These are phyloP conservation scores for Kodamaea ohmeri DNA, from an alignment of 1,139 yeast species.

Conservation along the genomic window DNA sequence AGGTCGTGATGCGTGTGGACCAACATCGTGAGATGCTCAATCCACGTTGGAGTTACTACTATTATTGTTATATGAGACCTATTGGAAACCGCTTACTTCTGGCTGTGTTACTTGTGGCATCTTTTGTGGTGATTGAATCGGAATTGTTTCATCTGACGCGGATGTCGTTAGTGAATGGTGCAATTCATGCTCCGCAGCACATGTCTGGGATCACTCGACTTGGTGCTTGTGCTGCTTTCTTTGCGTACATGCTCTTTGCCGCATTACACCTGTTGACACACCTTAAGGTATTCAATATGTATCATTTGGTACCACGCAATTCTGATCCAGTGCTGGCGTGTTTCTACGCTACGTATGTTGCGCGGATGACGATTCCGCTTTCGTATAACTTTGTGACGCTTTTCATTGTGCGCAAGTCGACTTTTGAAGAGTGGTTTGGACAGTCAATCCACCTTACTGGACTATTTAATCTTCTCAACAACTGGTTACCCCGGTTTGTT, in stretches of 20 bases:
- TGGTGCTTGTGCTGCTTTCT: constrained; percentile 36
- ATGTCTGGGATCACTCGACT: constrained; percentile 31
- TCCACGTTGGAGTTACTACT: constrained; percentile 34
- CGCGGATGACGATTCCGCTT: constrained; percentile 78
- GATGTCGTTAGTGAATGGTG: constrained; percentile 57
- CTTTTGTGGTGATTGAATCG: constrained; percentile 62
- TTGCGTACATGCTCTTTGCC: constrained; percentile 66
- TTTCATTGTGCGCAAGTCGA: constrained; percentile 46
- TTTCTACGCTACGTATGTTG: constrained; percentile 77
- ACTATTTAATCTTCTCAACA: constrained; percentile 68
- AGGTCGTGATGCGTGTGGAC: constrained; percentile 28
- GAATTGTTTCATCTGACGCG: constrained; percentile 72
- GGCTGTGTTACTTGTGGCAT: constrained; percentile 34
- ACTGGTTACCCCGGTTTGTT: constrained; percentile 71
- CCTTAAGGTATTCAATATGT: constrained; percentile 69
- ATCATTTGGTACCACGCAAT: constrained; percentile 64
- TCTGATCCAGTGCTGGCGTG: constrained; percentile 75
- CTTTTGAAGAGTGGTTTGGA: constrained; percentile 65
- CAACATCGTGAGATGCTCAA: constrained; percentile 20
- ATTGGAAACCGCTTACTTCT: constrained; percentile 40
- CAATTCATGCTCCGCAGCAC: constrained; percentile 28
- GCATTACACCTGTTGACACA: constrained; percentile 66
- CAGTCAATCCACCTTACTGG: constrained; percentile 73
- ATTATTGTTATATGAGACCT: constrained; percentile 47
- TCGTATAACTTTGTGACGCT: constrained; percentile 76